Evolutionary conservation across 2,329 filamentous ascomycete genomes (phyloP).

Genomic region (Neurospora sp.): DNA sequence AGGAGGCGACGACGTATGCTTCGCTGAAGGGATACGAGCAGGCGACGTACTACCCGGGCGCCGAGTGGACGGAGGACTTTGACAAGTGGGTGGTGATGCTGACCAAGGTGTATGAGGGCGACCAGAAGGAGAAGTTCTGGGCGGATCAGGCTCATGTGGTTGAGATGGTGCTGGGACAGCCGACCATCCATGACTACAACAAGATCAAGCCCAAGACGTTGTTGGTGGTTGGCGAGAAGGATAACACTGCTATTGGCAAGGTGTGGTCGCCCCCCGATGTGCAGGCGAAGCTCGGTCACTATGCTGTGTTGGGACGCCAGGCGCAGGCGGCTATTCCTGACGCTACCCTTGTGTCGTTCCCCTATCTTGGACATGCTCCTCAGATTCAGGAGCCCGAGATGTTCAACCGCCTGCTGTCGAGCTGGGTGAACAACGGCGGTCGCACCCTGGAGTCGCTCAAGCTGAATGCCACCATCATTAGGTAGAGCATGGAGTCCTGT

Average conservation of each 20-base stretch:
- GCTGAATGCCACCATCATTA: background rate
- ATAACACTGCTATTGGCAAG: conserved; percentile 46
- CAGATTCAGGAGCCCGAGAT: conserved; percentile 40
- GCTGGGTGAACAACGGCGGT: conserved; percentile 27
- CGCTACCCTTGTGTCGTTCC: conserved; percentile 35
- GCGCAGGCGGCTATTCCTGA: conserved; percentile 31
- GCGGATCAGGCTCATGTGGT: conserved; percentile 40
- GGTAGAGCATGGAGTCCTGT: background rate
- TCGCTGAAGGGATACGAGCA: conserved; percentile 38
- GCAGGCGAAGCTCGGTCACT: conserved; percentile 36
- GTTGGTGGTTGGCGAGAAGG: conserved; percentile 40
- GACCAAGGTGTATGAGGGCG: conserved; percentile 38
- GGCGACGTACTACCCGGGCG: conserved; percentile 36
- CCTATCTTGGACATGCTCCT: conserved; percentile 40
- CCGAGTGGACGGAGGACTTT: conserved; percentile 36
- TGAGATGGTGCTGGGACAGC: conserved; percentile 46
- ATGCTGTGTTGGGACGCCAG: conserved; percentile 33
- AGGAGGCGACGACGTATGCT: conserved; percentile 31
- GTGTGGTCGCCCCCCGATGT: conserved; percentile 38
- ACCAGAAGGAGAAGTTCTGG: conserved; percentile 31
- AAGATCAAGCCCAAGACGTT: conserved; percentile 35
- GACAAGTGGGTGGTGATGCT: conserved; percentile 48
- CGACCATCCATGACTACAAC: conserved; percentile 40
- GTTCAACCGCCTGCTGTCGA: conserved; percentile 36
- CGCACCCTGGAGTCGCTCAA: background rate